phyloP scores from a whole-genome alignment of 805 yeast genomes.

The Monosporozyma solicola region DNA sequence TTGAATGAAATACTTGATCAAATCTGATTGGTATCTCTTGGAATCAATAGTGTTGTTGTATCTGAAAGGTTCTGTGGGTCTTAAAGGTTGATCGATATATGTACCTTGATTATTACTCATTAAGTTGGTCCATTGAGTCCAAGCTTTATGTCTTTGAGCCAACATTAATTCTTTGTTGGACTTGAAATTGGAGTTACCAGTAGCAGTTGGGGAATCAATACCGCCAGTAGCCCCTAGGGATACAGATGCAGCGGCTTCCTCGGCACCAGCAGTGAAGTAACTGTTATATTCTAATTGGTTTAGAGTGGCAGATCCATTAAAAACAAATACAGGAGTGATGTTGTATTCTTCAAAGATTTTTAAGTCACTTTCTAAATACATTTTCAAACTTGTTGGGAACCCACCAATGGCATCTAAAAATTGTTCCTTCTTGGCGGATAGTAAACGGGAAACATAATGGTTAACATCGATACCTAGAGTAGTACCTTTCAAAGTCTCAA shows the following conservation, averaged over 20 bases:
- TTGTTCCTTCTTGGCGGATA: conserved; percentile 57
- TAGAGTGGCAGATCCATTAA: conserved; percentile 51
- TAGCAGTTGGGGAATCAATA: background rate
- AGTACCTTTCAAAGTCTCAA: conserved; percentile 56
- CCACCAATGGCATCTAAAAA: conserved; percentile 75
- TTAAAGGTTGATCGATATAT: conserved; percentile 29
- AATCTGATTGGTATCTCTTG: conserved; percentile 42
- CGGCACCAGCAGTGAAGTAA: conserved; percentile 17
- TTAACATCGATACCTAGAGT: conserved; percentile 78
- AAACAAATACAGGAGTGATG: conserved; percentile 72
- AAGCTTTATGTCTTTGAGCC: conserved; percentile 38
- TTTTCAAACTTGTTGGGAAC: conserved; percentile 53
- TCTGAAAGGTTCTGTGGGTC: conserved; percentile 42
- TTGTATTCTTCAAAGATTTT: conserved; percentile 48
- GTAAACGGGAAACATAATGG: conserved; percentile 59
- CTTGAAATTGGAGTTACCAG: conserved; percentile 7
- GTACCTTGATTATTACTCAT: conserved; percentile 27
- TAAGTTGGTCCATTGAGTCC: conserved; percentile 36
- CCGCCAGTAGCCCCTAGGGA: background rate
- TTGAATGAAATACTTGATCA: conserved; percentile 48
- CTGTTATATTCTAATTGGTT: conserved; percentile 28
- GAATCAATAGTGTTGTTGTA: conserved; percentile 40
- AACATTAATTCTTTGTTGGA: conserved; percentile 28
- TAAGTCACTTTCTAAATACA: conserved; percentile 53
- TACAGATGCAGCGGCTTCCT: conserved; percentile 15